Base-by-base conservation (phyloP, 306 rosid genomes). In the Medicago ruthenica region DNA sequence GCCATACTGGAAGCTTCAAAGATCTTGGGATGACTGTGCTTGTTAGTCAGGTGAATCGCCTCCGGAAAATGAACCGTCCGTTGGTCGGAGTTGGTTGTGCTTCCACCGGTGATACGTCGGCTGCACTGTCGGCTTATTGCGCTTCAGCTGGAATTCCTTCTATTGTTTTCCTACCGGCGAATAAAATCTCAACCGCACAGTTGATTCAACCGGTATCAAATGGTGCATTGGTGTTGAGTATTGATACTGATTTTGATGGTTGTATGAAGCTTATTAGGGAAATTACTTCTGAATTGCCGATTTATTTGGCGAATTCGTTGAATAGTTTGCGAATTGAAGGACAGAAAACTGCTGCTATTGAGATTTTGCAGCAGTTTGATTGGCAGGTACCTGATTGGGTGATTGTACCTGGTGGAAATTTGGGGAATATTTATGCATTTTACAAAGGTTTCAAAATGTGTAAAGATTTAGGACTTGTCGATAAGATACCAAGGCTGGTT, bases 351-450 rank as follows among this genome's bases (percentile, higher is more conserved):
- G 97, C 98, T 0, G 97, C 98, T 3, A 85, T 89, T 39, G 95
- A 93, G 85, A 93, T 90, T 73, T 65, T 90, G 48, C 97, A 90
- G 88, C 97, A 90, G 69, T 90, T 90, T 36, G 87, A 93, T 42
- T 93, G 98, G 98, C 82, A 85, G 59, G 98, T 93, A 0, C 98
- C 98, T 0, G 91, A 93, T 72, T 93, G 98, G 98, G 98, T 93
- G 7, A 86, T 93, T 20, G 82, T 93, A 9, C 98, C 97, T 0
- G 93, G 95, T 2, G 98, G 98, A 0, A 93, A 90, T 71, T 79
- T 93, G 0, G 98, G 95, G 1, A 90, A 90, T 48, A 93, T 93
- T 1, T 93, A 89, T 67, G 98, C 96, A 0, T 93, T 93, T 54
- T 89, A 93, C 82, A 93, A 93, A 57, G 98, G 97, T 4, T 93